Evolutionary conservation across 2,329 filamentous ascomycete species (phyloP).

Genomic region (Corniculantispora saksenae): DNA sequence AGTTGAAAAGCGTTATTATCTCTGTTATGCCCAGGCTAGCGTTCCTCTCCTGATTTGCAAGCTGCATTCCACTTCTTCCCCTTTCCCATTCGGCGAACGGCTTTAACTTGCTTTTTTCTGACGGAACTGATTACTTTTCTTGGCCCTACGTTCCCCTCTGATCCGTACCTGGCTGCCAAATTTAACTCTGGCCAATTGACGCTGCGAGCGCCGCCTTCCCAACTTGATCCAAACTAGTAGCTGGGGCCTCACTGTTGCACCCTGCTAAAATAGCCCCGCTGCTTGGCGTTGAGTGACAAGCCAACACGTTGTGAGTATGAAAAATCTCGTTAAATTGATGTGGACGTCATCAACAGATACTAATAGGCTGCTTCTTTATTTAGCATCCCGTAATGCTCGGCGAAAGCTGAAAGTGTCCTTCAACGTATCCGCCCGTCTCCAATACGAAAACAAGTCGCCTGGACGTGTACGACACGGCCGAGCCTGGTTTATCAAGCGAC

Average conservation of each 20-base stretch:
- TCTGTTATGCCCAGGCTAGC: neutral
- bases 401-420: neutral
- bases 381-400: neutral
- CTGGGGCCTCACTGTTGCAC: neutral
- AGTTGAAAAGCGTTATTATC: neutral
- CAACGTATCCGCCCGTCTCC: no score
- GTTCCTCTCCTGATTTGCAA: neutral
- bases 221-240: neutral
- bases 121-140: neutral
- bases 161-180: neutral
- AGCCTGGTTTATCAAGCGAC: neutral
- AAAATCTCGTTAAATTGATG: neutral
- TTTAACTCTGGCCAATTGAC: neutral
- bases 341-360: neutral
- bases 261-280: neutral
- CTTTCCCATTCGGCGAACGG: neutral
- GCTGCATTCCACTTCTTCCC: neutral
- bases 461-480: neutral
- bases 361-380: neutral
- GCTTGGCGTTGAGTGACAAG: no score
- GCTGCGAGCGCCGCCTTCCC: neutral
- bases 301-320: neutral
- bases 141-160: neutral
- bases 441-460: neutral
- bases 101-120: neutral